A percentile compares a stretch with the other conserved stretches of the same genome.
phyloP scores from a whole-genome alignment of 2,329 filamentous ascomycete species.

The Phyllosticta ampelicida region DNA sequence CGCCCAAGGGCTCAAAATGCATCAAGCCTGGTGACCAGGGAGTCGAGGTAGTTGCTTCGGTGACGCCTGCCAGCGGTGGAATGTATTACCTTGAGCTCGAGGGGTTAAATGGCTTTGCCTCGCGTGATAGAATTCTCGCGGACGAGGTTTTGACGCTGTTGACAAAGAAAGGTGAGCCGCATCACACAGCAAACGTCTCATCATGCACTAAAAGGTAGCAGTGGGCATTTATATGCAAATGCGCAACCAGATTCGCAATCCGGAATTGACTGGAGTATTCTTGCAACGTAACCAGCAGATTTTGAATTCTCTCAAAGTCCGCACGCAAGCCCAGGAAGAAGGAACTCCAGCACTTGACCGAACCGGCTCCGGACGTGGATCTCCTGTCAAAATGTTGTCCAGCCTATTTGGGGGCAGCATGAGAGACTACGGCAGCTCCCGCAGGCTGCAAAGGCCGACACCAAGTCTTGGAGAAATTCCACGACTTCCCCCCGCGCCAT shows the following conservation, averaged over 20 bases:
- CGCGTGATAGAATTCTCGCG: conserved; percentile 60
- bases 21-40: conserved; percentile 38
- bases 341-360: conserved; percentile 18
- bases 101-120: conserved; percentile 60
- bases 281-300: conserved; percentile 70
- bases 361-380: conserved; percentile 57
- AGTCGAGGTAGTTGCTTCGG: conserved; percentile 59
- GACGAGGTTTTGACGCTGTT: conserved; percentile 66
- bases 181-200: not conserved
- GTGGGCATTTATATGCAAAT: conserved; percentile 62
- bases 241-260: conserved; percentile 58
- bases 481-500: conserved; percentile 22
- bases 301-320: conserved; percentile 56
- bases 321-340: conserved; percentile 52
- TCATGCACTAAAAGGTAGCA: conserved; percentile 22
- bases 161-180: conserved; percentile 56
- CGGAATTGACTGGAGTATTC: conserved; percentile 53
- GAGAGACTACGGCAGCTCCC: conserved; percentile 25
- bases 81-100: conserved; percentile 47
- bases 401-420: conserved; percentile 60
- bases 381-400: conserved; percentile 82
- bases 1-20: conserved; percentile 51
- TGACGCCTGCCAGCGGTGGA: conserved; percentile 45
- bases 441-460: conserved; percentile 24
- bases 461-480: conserved; percentile 25